phyloP scores from a whole-genome alignment of 441 rosid species.

The Adansonia grandidieri region DNA sequence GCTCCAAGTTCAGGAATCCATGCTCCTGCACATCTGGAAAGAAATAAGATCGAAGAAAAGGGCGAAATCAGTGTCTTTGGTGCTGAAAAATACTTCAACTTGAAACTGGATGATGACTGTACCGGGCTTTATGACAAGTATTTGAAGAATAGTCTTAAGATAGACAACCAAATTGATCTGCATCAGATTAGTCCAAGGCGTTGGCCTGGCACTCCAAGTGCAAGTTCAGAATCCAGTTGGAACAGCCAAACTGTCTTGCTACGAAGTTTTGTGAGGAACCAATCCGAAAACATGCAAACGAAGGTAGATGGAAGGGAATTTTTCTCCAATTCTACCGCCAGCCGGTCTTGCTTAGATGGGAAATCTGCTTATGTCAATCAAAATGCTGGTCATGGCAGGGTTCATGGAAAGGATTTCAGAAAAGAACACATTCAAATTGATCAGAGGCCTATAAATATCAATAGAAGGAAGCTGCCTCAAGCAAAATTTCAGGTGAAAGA shows the following conservation, averaged over 20 bases:
- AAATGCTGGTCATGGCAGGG: too few species aligned
- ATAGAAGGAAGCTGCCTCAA: slow-evolving; percentile 43
- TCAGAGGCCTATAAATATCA: background rate
- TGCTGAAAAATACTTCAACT: slow-evolving; percentile 75
- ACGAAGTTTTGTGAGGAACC: slow-evolving; percentile 34
- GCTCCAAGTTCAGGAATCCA: too few species aligned
- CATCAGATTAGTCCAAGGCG: slow-evolving; percentile 39
- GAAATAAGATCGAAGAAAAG: slow-evolving; percentile 39
- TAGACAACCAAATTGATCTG: slow-evolving; percentile 38
- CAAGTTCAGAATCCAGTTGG: slow-evolving; percentile 64
- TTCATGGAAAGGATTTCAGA: slow-evolving; percentile 23
- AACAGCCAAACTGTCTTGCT: slow-evolving; percentile 60
- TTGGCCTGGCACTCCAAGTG: slow-evolving; percentile 60
- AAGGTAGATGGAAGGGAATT: slow-evolving; percentile 50
- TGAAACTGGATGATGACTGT: slow-evolving; percentile 46
- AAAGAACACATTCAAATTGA: slow-evolving; percentile 25
- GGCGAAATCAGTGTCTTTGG: slow-evolving; percentile 69
- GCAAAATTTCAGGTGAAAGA: slow-evolving; percentile 32
- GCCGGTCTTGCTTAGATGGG: slow-evolving; percentile 57
- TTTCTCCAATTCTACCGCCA: slow-evolving; percentile 61
- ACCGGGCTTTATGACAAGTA: background rate
- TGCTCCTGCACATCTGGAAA: slow-evolving; percentile 46
- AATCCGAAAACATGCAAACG: slow-evolving; percentile 40
- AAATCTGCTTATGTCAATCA: slow-evolving; percentile 54
- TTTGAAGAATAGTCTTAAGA: slow-evolving; percentile 29